Base-by-base conservation (phyloP, 2,329 filamentous ascomycete species). In the Chlorencoelia australis region DNA sequence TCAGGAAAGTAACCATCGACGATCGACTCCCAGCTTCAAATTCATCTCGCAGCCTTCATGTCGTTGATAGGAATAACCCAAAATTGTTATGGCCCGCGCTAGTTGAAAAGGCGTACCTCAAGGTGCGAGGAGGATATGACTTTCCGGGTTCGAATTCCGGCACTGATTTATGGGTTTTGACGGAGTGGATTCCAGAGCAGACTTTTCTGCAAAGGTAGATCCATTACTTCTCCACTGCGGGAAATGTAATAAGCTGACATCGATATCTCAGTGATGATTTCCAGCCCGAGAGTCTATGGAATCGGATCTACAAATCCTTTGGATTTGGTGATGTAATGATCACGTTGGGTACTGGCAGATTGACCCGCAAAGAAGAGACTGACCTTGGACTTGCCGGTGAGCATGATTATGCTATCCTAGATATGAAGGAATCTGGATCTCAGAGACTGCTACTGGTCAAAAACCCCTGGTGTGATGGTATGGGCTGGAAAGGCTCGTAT, bases 141-240 rank as follows among this genome's bases (percentile, higher is more conserved):
- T 98, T 98, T 47, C 89, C 91, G 0, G 91, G 91, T 6, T 96
- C 91, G 53, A 96, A 96, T 57, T 96, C 89, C 1, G 88, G 86
- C 8, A 96, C 89, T 2, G 91, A 98, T 59, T 63, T 98, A 4
- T 94, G 85, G 75, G 81, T 93, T 1, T 62, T 98, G 37, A 94
- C 83, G 0, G 89, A 91, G 19, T 98, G 91, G 91, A 87, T 98
- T 33, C 91, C 91, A 0, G 88, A 98, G 60, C 91, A 98, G 57
- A 66, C 96, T 1, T 94, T 94, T 51, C 66, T 96, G 2, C 87
- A 94, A 53, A 79, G 71, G 74, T 75, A 59, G 46, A 58, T 46
- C 2, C 19, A 18, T 11, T 10, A 19, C 15, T 6, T 10, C 14
- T 21, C 11, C 18, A 10, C 1, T 5, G 5, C 5, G n/a, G 19